Evolutionary conservation across 768 basidiomycete species (phyloP).

Genomic region (Lactarius sanguifluus): DNA sequence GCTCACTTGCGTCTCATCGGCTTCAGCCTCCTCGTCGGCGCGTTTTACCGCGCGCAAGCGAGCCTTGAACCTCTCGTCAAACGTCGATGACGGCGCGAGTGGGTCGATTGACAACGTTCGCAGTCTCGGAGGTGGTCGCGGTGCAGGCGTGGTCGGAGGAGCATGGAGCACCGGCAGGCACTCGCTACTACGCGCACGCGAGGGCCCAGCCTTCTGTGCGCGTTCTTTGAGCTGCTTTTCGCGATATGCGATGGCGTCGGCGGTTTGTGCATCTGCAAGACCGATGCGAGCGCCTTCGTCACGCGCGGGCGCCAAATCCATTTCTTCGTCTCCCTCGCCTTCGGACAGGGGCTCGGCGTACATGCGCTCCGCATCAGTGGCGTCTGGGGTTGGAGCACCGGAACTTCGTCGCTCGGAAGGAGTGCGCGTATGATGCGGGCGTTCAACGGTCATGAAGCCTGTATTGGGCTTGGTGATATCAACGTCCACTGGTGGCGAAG

Average conservation of each 20-base stretch:
- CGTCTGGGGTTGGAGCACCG: constrained; percentile 43
- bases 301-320: constrained; percentile 61
- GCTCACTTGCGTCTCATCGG: constrained; percentile 37
- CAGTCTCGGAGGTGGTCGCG: constrained; percentile 13
- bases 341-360: constrained; percentile 94
- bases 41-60: constrained; percentile 53
- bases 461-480: constrained; percentile 94
- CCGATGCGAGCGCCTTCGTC: constrained; percentile 85
- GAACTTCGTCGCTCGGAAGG: constrained; percentile 37
- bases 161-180: constrained; percentile 42
- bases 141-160: constrained; percentile 32
- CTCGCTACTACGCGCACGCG: constrained; percentile 34
- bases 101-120: constrained; percentile 72
- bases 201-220: constrained; percentile 34
- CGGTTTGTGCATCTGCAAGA: constrained; percentile 67
- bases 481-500: constrained; percentile 67
- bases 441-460: constrained; percentile 63
- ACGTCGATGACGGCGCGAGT: constrained; percentile 75
- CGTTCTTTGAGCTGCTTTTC: constrained; percentile 70
- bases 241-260: constrained; percentile 83
- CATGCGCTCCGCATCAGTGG: constrained; percentile 37
- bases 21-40: constrained; percentile 40
- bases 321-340: constrained; percentile 87
- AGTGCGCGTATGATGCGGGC: constrained; percentile 55
- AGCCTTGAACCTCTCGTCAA: constrained; percentile 80